phyloP scores from a whole-genome alignment of 192 early-diverging fungal genomes.

The Funneliformis geosporum region DNA sequence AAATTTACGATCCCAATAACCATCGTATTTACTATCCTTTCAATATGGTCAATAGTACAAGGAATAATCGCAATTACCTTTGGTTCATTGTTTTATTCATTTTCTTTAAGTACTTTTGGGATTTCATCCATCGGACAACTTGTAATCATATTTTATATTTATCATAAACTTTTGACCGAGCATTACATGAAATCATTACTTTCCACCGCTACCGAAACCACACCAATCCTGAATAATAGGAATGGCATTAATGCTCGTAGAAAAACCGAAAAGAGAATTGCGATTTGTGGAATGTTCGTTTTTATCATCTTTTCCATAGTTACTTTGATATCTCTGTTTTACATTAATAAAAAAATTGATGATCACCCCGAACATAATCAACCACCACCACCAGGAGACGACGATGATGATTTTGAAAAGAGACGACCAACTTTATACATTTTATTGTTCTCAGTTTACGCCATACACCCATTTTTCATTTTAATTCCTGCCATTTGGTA shows the following conservation, averaged over 20 bases:
- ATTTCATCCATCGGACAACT: not conserved
- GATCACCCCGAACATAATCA: not conserved
- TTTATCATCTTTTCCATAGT: not conserved
- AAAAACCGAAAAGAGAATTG: not conserved
- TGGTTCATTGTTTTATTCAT: not conserved
- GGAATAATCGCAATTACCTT: not conserved
- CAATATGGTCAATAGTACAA: not conserved
- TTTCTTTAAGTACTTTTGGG: not conserved
- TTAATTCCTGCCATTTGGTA: not conserved
- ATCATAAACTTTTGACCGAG: not conserved
- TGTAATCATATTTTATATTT: not conserved
- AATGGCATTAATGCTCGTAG: not conserved
- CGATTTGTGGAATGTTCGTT: not conserved
- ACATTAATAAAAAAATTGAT: not conserved
- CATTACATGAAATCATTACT: not conserved
- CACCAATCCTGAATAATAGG: not conserved
- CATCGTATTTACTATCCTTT: not conserved
- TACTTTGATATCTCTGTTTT: not conserved
- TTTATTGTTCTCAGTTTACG: not conserved
- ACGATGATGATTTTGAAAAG: not conserved
- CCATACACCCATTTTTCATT: not conserved
- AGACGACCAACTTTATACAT: not conserved
- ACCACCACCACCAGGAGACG: not conserved
- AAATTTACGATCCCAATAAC: not conserved
- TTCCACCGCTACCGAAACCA: not conserved